Percentiles rank a stretch among this genome's conserved stretches.
These are phyloP conservation scores for Berberis vulgaris DNA, from an alignment of 164 flowering plant genomes.

Conservation along the genomic window DNA sequence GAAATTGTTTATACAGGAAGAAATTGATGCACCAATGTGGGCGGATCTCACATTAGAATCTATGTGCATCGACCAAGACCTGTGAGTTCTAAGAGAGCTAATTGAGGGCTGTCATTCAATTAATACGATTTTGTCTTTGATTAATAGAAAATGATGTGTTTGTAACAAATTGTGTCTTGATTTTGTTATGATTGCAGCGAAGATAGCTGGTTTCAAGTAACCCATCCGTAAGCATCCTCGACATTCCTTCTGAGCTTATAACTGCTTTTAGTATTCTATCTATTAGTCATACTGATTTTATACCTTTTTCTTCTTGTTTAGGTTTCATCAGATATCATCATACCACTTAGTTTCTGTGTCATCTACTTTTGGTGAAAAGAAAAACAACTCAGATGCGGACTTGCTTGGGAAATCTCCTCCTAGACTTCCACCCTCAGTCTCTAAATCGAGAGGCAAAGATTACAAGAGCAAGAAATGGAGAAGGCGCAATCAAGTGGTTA, in stretches of 20 bases:
- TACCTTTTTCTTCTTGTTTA: conserved; percentile 13
- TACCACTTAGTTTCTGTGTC: conserved; percentile 31
- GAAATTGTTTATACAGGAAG: conserved; percentile 37
- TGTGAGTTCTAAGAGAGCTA: conserved; percentile 28
- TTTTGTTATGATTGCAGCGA: conserved; percentile 38
- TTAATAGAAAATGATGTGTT: background rate
- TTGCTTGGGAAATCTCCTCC: conserved; percentile 31
- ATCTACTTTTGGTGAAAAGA: conserved; percentile 21
- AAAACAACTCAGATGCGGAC: conserved; percentile 16
- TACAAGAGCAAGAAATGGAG: conserved; percentile 35
- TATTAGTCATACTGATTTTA: background rate
- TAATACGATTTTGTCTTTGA: background rate
- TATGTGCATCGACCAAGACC: conserved; percentile 21
- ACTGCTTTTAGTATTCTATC: background rate
- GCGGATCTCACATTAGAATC: conserved; percentile 50
- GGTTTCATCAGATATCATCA: conserved; percentile 60
- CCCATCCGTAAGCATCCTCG: conserved; percentile 47
- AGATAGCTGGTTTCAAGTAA: conserved; percentile 48
- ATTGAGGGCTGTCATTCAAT: too few relatives aligned
- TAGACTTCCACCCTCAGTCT: conserved; percentile 60
- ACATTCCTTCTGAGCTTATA: background rate
- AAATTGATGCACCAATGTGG: conserved; percentile 86
- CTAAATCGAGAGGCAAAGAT: conserved; percentile 61
- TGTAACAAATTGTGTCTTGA: background rate
- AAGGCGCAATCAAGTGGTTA: conserved; percentile 4